phyloP scores from a whole-genome alignment of 441 rosid genomes.

The Hura crepitans region DNA sequence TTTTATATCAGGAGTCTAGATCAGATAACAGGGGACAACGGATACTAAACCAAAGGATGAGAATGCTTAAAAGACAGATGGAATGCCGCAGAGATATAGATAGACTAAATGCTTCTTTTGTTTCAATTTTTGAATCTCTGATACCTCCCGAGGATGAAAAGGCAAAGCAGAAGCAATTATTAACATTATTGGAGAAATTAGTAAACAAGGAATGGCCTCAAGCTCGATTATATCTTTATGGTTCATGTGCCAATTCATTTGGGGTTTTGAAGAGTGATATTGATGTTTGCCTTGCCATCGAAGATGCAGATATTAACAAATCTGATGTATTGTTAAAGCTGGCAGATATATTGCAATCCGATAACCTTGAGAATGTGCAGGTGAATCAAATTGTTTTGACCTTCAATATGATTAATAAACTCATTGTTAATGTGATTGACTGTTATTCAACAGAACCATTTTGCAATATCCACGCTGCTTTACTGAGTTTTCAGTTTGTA shows the following conservation, averaged over 20 bases:
- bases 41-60: constrained; percentile 62
- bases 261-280: constrained; percentile 89
- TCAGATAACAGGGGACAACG: constrained; percentile 67
- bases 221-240: constrained; percentile 74
- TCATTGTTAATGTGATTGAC: neutral
- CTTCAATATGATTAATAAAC: constrained; percentile 6
- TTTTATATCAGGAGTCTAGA: constrained; percentile 62
- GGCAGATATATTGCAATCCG: constrained; percentile 73
- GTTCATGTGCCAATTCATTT: constrained; percentile 92
- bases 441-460: neutral
- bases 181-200: constrained; percentile 58
- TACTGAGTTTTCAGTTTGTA: neutral
- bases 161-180: constrained; percentile 69
- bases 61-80: constrained; percentile 46
- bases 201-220: constrained; percentile 84
- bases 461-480: neutral
- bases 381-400: constrained; percentile 36
- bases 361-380: constrained; percentile 89
- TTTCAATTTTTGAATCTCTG: constrained; percentile 59
- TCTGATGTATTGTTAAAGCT: constrained; percentile 70
- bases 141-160: constrained; percentile 77
- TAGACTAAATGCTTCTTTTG: constrained; percentile 50
- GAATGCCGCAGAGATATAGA: constrained; percentile 62
- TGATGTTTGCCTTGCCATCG: constrained; percentile 80
- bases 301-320: constrained; percentile 51